Conservation (phyloP, 108 stramenopile genomes). For the Skeletonema tropicum region DNA sequence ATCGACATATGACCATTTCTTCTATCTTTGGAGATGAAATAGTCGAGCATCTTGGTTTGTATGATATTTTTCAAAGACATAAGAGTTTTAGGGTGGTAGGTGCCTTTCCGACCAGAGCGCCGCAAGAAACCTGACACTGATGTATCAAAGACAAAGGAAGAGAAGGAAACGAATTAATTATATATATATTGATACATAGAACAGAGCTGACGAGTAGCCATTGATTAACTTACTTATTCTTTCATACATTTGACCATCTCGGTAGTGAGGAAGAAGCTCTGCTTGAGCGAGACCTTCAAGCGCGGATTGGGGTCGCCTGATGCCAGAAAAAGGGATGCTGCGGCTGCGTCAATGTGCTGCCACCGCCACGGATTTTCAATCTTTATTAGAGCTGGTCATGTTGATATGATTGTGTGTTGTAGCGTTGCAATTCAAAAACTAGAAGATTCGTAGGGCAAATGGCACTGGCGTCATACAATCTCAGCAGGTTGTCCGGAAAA, state of each 20-base stretch:
- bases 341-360: neutral
- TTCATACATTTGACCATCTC: neutral
- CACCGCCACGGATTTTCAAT: neutral
- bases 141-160: neutral
- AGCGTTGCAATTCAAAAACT: no score
- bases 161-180: neutral
- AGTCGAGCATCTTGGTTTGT: neutral
- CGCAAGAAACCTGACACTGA: neutral
- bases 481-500: no score
- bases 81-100: neutral
- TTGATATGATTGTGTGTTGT: no score
- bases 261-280: neutral
- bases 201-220: neutral
- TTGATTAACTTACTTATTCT: neutral
- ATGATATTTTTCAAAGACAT: neutral
- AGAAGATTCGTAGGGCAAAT: no score
- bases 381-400: neutral
- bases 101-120: neutral
- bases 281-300: neutral
- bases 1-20: neutral
- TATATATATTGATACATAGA: neutral
- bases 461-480: no score
- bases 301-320: neutral
- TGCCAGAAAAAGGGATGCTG: neutral
- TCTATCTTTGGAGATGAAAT: neutral